Percentiles rank a stretch among this genome's conserved stretches.
Conservation (phyloP, 179 eudicot genomes). For the Nepenthes alata region DNA sequence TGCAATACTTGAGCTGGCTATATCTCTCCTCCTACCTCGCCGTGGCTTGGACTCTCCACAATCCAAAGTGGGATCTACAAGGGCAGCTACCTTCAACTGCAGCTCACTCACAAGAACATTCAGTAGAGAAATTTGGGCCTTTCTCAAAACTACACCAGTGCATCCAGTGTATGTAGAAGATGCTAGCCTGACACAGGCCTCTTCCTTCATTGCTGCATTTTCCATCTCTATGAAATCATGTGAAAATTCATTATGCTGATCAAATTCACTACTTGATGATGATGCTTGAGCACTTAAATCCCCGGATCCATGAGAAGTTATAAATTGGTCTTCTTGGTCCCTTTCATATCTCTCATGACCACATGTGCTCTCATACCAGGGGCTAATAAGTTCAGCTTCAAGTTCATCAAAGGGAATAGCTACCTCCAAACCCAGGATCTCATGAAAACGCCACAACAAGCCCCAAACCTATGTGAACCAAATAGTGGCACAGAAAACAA, state of each 20-base stretch:
- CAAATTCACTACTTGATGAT: conserved; percentile 24
- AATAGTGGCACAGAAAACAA: background rate
- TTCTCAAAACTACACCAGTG: conserved; percentile 38
- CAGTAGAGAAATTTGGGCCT: conserved; percentile 54
- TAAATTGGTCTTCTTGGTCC: conserved; percentile 17
- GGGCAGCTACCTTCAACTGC: conserved; percentile 51
- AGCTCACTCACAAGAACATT: conserved; percentile 74
- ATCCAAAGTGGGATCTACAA: conserved; percentile 66
- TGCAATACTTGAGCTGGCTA: conserved; percentile 40
- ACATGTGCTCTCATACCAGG: conserved; percentile 48
- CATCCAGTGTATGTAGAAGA: conserved; percentile 20
- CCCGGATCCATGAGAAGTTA: conserved; percentile 19
- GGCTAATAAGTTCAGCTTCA: conserved; percentile 62
- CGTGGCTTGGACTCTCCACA: conserved; percentile 60
- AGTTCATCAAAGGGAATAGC: conserved; percentile 50
- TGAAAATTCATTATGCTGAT: conserved; percentile 15
- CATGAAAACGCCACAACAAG: conserved; percentile 46
- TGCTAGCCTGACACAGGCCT: conserved; percentile 18
- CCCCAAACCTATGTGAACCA: conserved; percentile 50
- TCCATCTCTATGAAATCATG: conserved; percentile 19
- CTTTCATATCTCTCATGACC: conserved; percentile 21
- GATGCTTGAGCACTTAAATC: conserved; percentile 16
- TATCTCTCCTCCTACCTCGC: conserved; percentile 72
- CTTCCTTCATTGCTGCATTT: conserved; percentile 18
- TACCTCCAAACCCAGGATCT: conserved; percentile 43